Conservation (phyloP, 1,139 yeast genomes). For the Eremothecium coryli region DNA sequence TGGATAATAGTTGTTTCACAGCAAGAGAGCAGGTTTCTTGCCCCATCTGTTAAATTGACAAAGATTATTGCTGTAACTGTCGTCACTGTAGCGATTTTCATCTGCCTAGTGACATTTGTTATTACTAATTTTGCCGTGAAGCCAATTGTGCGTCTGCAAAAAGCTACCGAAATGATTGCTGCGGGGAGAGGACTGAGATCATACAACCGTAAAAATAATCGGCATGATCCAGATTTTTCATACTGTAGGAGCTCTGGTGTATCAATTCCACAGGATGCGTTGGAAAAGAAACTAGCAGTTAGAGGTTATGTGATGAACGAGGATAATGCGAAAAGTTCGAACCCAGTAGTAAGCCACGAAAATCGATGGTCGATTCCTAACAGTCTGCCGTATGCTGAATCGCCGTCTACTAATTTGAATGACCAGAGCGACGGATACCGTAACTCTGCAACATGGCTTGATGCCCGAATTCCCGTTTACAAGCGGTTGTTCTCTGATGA, state of each 20-base stretch:
- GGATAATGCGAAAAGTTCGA: not conserved
- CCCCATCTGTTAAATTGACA: conserved; percentile 53
- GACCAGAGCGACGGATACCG: conserved; percentile 19
- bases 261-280: conserved; percentile 1
- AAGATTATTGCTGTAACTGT: conserved; percentile 72
- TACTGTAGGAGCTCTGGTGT: conserved; percentile 2
- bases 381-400: not conserved
- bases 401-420: conserved; percentile 6
- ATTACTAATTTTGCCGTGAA: conserved; percentile 77
- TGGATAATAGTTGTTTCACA: conserved; percentile 82
- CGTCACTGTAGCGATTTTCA: conserved; percentile 66
- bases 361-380: not conserved
- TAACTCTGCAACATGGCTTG: conserved; percentile 35
- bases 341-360: not conserved
- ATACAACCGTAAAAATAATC: not conserved
- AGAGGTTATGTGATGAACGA: not conserved
- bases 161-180: conserved; percentile 63
- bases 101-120: conserved; percentile 69
- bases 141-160: conserved; percentile 72
- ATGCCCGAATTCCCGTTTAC: conserved; percentile 44
- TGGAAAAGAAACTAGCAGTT: not conserved
- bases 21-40: conserved; percentile 46
- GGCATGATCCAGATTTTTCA: not conserved
- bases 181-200: conserved; percentile 33
- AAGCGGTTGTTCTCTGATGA: conserved; percentile 69